Evolutionary conservation across 2,329 filamentous ascomycete genomes (phyloP).

Genomic region (Scytalidium sp.): DNA sequence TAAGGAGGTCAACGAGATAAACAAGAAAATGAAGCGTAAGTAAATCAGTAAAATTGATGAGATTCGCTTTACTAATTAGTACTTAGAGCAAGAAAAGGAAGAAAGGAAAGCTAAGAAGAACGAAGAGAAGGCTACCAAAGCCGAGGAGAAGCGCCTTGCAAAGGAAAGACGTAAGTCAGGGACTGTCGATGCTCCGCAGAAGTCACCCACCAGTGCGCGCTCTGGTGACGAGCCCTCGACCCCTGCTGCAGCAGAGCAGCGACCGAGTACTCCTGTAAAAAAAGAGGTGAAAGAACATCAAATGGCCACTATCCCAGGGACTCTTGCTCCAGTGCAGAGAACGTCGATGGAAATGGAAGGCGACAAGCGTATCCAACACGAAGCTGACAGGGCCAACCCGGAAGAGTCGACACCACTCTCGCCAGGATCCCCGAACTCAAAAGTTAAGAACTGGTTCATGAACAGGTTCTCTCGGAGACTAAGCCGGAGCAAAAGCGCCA

Average conservation of each 20-base stretch:
- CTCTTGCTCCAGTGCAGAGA: constrained; percentile 12
- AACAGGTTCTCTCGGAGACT: constrained; percentile 43
- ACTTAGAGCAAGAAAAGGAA: constrained; percentile 33
- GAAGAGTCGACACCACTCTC: constrained; percentile 17
- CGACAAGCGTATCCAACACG: constrained; percentile 17
- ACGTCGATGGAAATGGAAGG: constrained; percentile 26
- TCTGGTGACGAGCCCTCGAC: not conserved
- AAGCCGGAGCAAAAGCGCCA: constrained; percentile 16
- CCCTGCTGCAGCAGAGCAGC: not conserved
- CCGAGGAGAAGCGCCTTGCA: constrained; percentile 48
- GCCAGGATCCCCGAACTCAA: constrained; percentile 13
- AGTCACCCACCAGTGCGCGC: not conserved
- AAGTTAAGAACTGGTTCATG: constrained; percentile 51
- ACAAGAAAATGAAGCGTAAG: constrained; percentile 58
- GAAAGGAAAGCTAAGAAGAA: constrained; percentile 43
- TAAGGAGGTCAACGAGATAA: constrained; percentile 50
- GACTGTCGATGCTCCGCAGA: constrained; percentile 23
- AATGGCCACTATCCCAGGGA: not conserved
- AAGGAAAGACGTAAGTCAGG: constrained; percentile 52
- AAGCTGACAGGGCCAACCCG: constrained; percentile 15
- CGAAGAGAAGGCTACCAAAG: constrained; percentile 49
- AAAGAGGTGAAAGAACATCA: not conserved
- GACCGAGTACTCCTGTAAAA: not conserved
- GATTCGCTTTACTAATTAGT: constrained; percentile 18
- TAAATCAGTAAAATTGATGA: constrained; percentile 7